Evolutionary conservation across 2,329 filamentous ascomycete genomes (phyloP), one percentile per base, ranked within the genome.

Genomic region (Ramularia endophylla): DNA sequence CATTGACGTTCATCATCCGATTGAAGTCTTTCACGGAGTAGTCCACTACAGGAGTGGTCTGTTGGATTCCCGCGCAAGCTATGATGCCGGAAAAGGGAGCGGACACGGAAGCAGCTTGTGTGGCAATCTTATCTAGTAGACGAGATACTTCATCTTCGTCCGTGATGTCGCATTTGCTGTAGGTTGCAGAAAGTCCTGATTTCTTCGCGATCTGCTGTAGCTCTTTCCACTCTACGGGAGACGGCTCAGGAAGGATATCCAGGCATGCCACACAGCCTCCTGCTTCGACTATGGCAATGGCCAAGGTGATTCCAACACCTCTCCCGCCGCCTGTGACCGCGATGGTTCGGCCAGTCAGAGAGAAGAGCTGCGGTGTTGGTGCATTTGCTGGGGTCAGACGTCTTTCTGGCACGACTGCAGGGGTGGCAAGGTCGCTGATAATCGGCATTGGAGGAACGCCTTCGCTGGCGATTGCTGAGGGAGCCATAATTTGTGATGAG

Each of bases 101-200:
- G 51, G 85, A 75, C 45, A 74, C 66, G 36, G 76, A 68, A n/a
- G 78, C 83, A 48, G 92, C 88, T 6, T 68, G 68, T 48, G 75
- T 70, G 31, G 90, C 71, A 37, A 83, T 73, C 19, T 66, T 69
- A 59, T 87, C 80, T 28, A 94, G 72, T 15, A 35, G 46, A 11
- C 27, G 20, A 15, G 46, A 36, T 12, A 55, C 41, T 22, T 70
- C 65, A 4, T 71, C 66, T 20, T 81, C 78, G 56, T 89, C 79
- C 17, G 84, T 79, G 18, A 94, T 85, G 58, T 94, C 87, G 47
- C 87, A 76, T 47, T 79, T 77, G 57, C 81, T 78, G 69, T 90
- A 92, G 35, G 78, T 71, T 34, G 89, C 64, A 32, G 72, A 73
- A 2, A 80, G 79, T 43, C 72, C 75, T 6, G 85, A 71, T 54